Conservation (phyloP, 1,284 basidiomycete genomes). For the Flammula alnicola region DNA sequence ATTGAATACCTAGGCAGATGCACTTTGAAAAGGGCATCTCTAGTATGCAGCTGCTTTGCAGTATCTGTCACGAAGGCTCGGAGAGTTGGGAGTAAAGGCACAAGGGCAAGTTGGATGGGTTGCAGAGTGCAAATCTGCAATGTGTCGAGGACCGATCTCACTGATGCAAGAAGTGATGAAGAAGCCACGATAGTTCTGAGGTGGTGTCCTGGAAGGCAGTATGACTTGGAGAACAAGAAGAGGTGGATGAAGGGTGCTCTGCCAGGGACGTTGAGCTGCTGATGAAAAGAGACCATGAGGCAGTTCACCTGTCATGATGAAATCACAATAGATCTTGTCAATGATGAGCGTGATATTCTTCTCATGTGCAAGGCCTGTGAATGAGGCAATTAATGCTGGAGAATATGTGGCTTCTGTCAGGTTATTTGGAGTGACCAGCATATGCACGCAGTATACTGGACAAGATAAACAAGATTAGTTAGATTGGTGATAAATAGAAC, state of each 20-base stretch:
- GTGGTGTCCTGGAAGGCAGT: slow-evolving; percentile 85
- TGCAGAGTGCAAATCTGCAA: slow-evolving; percentile 82
- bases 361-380: slow-evolving; percentile 64
- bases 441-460: slow-evolving; percentile 72
- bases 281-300: slow-evolving; percentile 61
- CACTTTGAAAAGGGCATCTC: slow-evolving; percentile 65
- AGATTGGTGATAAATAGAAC: not conserved
- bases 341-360: slow-evolving; percentile 75
- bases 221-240: slow-evolving; percentile 85
- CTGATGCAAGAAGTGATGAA: slow-evolving; percentile 54
- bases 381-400: slow-evolving; percentile 59
- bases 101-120: slow-evolving; percentile 71
- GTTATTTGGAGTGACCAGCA: slow-evolving; percentile 77
- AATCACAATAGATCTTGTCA: slow-evolving; percentile 94
- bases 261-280: slow-evolving; percentile 47
- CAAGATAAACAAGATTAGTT: not conserved
- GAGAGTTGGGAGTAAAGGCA: slow-evolving; percentile 56
- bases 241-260: slow-evolving; percentile 70
- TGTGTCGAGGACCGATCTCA: slow-evolving; percentile 77
- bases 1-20: slow-evolving; percentile 47
- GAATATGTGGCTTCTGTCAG: slow-evolving; percentile 82
- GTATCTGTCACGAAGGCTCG: slow-evolving; percentile 58
- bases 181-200: slow-evolving; percentile 80
- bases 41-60: slow-evolving; percentile 53
- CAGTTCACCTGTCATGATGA: slow-evolving; percentile 54